Evolutionary conservation across 148 eudicot species (phyloP), one percentile per base, ranked within the genome.

Genomic region (Drosera capensis): DNA sequence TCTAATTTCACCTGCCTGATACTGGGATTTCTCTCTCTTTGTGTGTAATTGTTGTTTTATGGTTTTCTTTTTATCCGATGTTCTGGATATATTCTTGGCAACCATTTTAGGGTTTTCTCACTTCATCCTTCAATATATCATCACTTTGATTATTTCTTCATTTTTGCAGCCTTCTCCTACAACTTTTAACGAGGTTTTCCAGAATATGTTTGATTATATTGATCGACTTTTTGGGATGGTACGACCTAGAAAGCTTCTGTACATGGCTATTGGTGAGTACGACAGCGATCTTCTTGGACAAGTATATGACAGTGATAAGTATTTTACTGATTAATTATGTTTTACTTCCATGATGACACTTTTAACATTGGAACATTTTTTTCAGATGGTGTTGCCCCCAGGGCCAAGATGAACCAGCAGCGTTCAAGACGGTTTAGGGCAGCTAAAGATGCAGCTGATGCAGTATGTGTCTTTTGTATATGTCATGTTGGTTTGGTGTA

Each of bases 331-430:
- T n/a, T n/a, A n/a, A n/a, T n/a, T n/a, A n/a, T n/a, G n/a, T n/a
- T n/a, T n/a, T n/a, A n/a, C n/a, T n/a, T n/a, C n/a, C n/a, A n/a
- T n/a, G n/a, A n/a, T n/a, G n/a, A n/a, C n/a, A n/a, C n/a, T n/a
- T n/a, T n/a, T n/a, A n/a, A n/a, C n/a, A n/a, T n/a, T n/a, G n/a
- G n/a, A n/a, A n/a, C n/a, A n/a, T 69, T 57, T 40, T 62, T 69
- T 57, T 40, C 60, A 90, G 99, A 90, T 74, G 99, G 99, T 30
- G 94, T 85, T 66, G 99, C 95, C 42, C 99, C 99, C 18, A 81
- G 99, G 59, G 99, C 99, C 23, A 90, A 90, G 71, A 90, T 90
- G 99, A 90, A 90, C 65, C 99, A 90, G 68, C 99, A 90, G 55
- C 75, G 99, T 9, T 90, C 99, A 34, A 76, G 99, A 62, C 95